Evolutionary conservation across 1,139 yeast species (phyloP).

Genomic region (Scheffersomyces illinoinensis): DNA sequence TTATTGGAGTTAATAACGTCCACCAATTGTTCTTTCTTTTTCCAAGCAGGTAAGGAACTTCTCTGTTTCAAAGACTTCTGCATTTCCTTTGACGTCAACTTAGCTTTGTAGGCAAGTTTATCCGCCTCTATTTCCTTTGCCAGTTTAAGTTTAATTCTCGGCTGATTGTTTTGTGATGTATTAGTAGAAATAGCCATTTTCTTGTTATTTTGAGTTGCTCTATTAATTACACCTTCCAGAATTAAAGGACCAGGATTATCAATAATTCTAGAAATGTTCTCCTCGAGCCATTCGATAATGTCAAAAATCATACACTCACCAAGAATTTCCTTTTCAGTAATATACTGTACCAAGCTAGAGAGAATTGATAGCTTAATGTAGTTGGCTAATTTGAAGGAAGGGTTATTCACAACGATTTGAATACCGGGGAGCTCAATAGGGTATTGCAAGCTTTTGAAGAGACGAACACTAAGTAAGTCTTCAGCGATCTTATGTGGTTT

Average conservation of each 20-base stretch:
- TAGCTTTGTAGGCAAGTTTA: constrained; percentile 21
- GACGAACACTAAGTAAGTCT: constrained; percentile 45
- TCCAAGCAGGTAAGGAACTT: constrained; percentile 79
- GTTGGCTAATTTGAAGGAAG: constrained; percentile 58
- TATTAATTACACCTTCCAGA: constrained; percentile 12
- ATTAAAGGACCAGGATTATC: constrained; percentile 75
- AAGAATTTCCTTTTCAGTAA: constrained; percentile 41
- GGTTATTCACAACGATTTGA: constrained; percentile 50
- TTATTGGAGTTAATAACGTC: constrained; percentile 56
- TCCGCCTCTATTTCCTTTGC: constrained; percentile 21
- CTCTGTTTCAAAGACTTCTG: constrained; percentile 36
- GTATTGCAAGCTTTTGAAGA: constrained; percentile 54
- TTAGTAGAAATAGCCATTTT: not conserved
- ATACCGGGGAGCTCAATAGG: constrained; percentile 67
- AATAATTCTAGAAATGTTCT: constrained; percentile 55
- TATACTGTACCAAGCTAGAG: constrained; percentile 43
- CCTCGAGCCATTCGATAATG: constrained; percentile 74
- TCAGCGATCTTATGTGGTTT: constrained; percentile 29
- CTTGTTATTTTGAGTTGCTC: constrained; percentile 1
- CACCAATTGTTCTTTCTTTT: constrained; percentile 56
- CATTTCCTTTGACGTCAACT: constrained; percentile 16
- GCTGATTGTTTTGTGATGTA: not conserved
- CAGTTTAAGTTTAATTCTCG: not conserved
- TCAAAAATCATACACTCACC: constrained; percentile 73
- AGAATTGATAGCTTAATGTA: constrained; percentile 72